Conservation (phyloP, 2,329 filamentous ascomycete species). For the Thermothelomyces thermophilus region DNA sequence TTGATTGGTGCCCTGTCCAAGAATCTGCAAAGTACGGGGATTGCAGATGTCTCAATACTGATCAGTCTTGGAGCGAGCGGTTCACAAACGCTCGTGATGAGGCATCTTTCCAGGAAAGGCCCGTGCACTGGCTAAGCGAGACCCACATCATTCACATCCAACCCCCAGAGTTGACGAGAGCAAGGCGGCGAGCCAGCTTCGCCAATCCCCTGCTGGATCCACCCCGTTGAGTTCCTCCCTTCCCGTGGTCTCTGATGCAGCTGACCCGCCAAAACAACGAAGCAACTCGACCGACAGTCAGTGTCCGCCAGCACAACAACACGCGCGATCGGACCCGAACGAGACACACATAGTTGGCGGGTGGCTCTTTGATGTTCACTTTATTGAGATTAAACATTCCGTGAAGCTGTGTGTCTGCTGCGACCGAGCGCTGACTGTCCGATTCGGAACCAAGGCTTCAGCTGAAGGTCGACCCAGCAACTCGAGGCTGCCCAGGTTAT, state of each 20-base stretch:
- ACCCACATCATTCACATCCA: not conserved
- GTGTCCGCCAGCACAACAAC: slow-evolving; percentile 13
- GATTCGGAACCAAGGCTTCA: too few species aligned
- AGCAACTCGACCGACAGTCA: slow-evolving; percentile 7
- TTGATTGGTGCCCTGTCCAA: too few species aligned
- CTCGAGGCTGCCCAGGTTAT: not conserved
- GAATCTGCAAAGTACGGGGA: too few species aligned
- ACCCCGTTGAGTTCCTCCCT: slow-evolving; percentile 3
- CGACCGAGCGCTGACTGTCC: not conserved
- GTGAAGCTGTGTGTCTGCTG: slow-evolving; percentile 4
- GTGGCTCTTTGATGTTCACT: slow-evolving; percentile 14
- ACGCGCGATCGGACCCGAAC: slow-evolving; percentile 8
- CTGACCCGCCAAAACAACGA: slow-evolving; percentile 18
- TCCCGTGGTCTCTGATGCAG: slow-evolving; percentile 8
- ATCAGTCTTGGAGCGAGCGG: too few species aligned
- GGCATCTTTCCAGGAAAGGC: too few species aligned
- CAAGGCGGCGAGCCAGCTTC: slow-evolving; percentile 19
- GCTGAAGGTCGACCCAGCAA: not conserved
- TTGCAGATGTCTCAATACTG: too few species aligned
- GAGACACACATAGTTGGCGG: slow-evolving; percentile 4
- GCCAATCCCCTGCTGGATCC: slow-evolving; percentile 3
- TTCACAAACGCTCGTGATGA: too few species aligned
- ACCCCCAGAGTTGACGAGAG: slow-evolving; percentile 4
- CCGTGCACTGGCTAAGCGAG: not conserved
- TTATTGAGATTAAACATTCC: not conserved